Evolutionary conservation across 169 alveolate genomes (phyloP).

Genomic region (Cryptosporidium baileyi): DNA sequence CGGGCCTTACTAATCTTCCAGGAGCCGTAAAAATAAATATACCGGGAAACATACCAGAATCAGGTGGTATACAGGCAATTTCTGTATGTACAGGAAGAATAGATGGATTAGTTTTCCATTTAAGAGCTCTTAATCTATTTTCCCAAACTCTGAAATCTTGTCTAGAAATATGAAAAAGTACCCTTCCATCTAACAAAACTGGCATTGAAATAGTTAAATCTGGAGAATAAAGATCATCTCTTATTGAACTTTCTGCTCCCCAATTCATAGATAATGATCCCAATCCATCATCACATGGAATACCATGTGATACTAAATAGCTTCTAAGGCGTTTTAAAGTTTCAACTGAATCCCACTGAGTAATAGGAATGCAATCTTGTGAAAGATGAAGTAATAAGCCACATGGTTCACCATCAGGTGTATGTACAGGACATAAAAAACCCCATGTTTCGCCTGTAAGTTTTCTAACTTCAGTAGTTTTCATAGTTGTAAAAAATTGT

Average conservation of each 20-base stretch:
- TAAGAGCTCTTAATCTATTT: conserved; percentile 77
- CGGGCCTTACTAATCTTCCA: conserved; percentile 97
- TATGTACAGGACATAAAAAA: conserved; percentile 99
- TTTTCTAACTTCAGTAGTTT: conserved; percentile 96
- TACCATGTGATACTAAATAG: conserved; percentile 23
- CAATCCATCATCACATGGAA: conserved; percentile 74
- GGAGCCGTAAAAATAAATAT: conserved; percentile 92
- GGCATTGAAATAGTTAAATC: conserved; percentile 82
- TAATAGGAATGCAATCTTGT: conserved; percentile 80
- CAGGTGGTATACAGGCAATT: conserved; percentile 84
- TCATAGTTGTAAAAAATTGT: conserved; percentile 95
- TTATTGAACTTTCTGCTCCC: conserved; percentile 81
- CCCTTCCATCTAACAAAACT: conserved; percentile 89
- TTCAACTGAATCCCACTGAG: conserved; percentile 56
- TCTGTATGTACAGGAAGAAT: conserved; percentile 82
- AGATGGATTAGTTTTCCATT: conserved; percentile 73
- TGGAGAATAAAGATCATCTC: conserved; percentile 81
- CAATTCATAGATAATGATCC: conserved; percentile 72
- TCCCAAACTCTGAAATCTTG: conserved; percentile 76
- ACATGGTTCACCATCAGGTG: conserved; percentile 99
- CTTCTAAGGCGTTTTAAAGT: conserved; percentile 32
- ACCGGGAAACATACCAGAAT: conserved; percentile 87
- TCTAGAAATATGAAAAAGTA: conserved; percentile 82
- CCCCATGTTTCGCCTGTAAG: conserved; percentile 99
- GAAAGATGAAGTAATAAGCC: conserved; percentile 97